Conservation (phyloP, 2,329 filamentous ascomycete species). For the Phialophora verrucosa region DNA sequence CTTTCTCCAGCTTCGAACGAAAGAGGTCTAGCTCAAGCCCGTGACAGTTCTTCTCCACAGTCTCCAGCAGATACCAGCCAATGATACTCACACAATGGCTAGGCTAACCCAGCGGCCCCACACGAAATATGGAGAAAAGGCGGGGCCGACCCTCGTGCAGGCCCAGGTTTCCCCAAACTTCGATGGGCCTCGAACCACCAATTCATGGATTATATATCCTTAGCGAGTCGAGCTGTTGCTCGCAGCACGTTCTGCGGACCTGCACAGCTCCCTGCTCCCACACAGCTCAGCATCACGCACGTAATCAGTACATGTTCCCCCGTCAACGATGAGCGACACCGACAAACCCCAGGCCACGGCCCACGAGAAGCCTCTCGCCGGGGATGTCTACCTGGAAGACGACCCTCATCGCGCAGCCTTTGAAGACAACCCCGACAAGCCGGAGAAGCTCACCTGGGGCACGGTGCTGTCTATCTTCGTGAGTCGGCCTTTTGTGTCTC, state of each 20-base stretch:
- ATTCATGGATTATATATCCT: not conserved
- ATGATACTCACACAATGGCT: not conserved
- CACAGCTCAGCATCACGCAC: not conserved
- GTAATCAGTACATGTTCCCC: not conserved
- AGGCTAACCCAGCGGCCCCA: not conserved
- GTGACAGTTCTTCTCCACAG: not conserved
- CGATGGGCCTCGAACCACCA: not conserved
- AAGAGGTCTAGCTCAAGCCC: not conserved
- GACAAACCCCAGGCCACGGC: not conserved
- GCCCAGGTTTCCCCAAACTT: not conserved
- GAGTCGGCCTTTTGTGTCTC: not conserved
- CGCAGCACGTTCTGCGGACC: not conserved
- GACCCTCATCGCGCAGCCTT: slow-evolving; percentile 17
- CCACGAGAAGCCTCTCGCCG: slow-evolving; percentile 3
- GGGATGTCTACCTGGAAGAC: slow-evolving; percentile 5
- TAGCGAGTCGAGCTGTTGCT: not conserved
- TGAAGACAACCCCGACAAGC: slow-evolving; percentile 10
- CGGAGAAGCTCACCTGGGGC: slow-evolving; percentile 16
- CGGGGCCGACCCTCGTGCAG: not conserved
- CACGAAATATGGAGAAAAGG: slow-evolving; percentile 2
- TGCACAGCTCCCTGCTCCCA: not conserved
- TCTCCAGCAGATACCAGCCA: not conserved
- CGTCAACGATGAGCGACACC: not conserved
- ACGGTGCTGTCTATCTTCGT: slow-evolving; percentile 17
- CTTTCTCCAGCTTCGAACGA: not conserved